Evolutionary conservation across 75 land plant genomes (phyloP).

Genomic region (Adiantum capillusveneris): DNA sequence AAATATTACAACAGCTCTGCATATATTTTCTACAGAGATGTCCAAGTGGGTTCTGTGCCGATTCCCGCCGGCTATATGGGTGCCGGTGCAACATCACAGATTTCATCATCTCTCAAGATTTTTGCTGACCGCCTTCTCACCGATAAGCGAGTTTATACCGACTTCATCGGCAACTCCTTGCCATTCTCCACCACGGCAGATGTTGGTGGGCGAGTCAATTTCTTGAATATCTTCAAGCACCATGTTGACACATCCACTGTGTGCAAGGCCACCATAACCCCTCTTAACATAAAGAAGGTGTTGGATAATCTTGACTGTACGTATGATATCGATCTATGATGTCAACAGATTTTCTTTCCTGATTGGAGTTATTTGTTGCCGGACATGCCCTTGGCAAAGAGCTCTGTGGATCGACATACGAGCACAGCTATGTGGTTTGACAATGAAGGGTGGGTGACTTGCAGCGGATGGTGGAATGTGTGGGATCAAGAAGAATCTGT

Average conservation of each 20-base stretch:
- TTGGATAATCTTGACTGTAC: too few relatives aligned
- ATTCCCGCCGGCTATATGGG: slow-evolving; percentile 19
- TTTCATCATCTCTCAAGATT: too few relatives aligned
- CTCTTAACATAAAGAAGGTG: too few relatives aligned
- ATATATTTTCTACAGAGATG: slow-evolving; percentile 16
- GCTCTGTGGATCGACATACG: too few relatives aligned
- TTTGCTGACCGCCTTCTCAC: not conserved
- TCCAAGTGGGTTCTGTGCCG: slow-evolving; percentile 14
- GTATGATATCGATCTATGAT: too few relatives aligned
- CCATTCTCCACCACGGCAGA: slow-evolving; percentile 15
- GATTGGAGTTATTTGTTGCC: too few relatives aligned
- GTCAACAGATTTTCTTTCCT: too few relatives aligned
- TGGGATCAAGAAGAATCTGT: too few relatives aligned
- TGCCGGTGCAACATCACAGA: slow-evolving; percentile 10
- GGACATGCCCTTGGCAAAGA: too few relatives aligned
- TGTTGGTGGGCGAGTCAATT: slow-evolving; percentile 24
- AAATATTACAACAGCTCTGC: slow-evolving; percentile 23
- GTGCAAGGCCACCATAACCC: slow-evolving; percentile 11
- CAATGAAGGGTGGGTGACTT: too few relatives aligned
- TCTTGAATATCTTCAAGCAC: slow-evolving; percentile 28
- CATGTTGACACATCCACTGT: slow-evolving; percentile 18
- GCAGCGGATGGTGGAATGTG: too few relatives aligned
- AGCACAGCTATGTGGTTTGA: too few relatives aligned
- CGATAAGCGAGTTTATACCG: not conserved
- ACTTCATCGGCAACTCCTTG: slow-evolving; percentile 11